A percentile compares a stretch with the other conserved stretches of the same genome.
Conservation (phyloP, 2,329 filamentous ascomycete species). For the Thielaviopsis populi region DNA sequence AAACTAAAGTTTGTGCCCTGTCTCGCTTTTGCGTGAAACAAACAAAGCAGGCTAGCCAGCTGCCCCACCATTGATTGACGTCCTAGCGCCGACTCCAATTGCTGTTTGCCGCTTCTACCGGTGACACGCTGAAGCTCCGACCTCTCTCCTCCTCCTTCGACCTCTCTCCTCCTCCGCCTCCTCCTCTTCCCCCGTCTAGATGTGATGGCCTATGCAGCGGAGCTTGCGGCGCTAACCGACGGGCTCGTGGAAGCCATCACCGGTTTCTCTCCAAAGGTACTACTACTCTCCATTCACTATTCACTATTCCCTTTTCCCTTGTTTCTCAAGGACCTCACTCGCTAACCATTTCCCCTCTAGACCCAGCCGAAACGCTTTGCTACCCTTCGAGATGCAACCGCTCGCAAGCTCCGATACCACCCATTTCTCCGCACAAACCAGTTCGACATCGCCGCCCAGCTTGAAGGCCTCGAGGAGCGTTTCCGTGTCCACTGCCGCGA, state of each 20-base stretch:
- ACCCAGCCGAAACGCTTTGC: conserved; percentile 24
- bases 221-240: conserved; percentile 48
- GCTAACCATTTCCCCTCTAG: conserved; percentile 8
- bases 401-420: conserved; percentile 34
- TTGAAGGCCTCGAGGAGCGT: conserved; percentile 69
- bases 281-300: too few relatives aligned
- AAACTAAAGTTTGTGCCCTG: background rate
- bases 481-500: conserved; percentile 70
- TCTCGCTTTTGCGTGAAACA: background rate
- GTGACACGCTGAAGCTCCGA: too few relatives aligned
- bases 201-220: conserved; percentile 55
- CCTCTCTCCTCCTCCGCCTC: too few relatives aligned
- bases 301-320: conserved; percentile 20
- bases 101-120: background rate
- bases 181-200: conserved; percentile 9
- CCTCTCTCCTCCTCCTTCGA: too few relatives aligned
- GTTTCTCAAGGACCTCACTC: background rate
- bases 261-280: conserved; percentile 38
- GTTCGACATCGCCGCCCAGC: conserved; percentile 50
- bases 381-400: conserved; percentile 13
- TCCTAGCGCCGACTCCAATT: background rate
- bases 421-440: conserved; percentile 55
- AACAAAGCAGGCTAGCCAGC: background rate
- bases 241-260: conserved; percentile 54
- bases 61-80: background rate